Conservation (phyloP, 2,329 filamentous ascomycete species). For the Aspergillus proliferans region DNA sequence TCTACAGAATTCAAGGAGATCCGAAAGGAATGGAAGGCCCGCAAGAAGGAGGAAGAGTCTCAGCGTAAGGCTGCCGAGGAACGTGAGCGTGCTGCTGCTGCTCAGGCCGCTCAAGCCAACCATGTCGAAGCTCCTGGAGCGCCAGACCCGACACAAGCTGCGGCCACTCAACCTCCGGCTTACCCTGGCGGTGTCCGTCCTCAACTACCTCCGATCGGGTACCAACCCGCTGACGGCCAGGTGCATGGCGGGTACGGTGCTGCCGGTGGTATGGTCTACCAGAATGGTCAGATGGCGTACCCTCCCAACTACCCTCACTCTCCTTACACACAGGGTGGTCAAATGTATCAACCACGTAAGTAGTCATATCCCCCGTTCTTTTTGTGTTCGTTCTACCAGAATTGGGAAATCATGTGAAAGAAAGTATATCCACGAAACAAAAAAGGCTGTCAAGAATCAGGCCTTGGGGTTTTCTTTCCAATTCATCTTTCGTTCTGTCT, state of each 20-base stretch:
- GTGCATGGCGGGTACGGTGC: conserved; percentile 59
- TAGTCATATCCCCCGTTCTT: conserved; percentile 23
- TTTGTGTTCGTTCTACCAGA: conserved; percentile 4
- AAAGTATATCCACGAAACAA: neutral
- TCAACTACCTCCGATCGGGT: conserved; percentile 70
- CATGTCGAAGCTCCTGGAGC: conserved; percentile 42
- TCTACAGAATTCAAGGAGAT: conserved; percentile 93
- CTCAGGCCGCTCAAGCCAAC: conserved; percentile 40
- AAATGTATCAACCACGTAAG: conserved; percentile 48
- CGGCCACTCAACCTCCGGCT: conserved; percentile 30
- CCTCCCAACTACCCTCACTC: conserved; percentile 46
- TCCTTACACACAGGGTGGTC: conserved; percentile 44
- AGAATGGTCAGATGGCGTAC: conserved; percentile 44
- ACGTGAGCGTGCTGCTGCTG: conserved; percentile 61
- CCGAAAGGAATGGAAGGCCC: conserved; percentile 96
- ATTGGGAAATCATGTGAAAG: neutral
- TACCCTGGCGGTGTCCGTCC: conserved; percentile 50
- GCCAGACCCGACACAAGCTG: conserved; percentile 43
- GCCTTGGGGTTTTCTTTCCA: neutral
- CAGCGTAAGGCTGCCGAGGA: conserved; percentile 87
- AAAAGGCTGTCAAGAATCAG: neutral
- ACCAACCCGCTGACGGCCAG: conserved; percentile 54
- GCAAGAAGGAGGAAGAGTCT: conserved; percentile 97
- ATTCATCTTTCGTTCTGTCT: neutral
- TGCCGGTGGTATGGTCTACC: conserved; percentile 44